phyloP scores from a whole-genome alignment of 345 rosid species.

The Syzygium grande region DNA sequence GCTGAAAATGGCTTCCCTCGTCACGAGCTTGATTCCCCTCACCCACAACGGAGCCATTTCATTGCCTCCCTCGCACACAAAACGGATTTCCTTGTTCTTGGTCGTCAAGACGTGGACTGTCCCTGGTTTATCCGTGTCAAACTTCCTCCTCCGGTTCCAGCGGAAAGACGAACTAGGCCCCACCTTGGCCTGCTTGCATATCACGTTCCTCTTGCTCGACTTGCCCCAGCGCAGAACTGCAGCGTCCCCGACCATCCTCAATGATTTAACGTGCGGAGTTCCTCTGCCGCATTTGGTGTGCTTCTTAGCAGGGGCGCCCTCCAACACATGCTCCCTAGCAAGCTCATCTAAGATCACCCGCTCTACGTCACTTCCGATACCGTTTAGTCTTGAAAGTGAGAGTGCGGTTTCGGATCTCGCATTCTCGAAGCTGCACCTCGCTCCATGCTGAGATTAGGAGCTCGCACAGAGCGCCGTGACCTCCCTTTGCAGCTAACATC shows the following conservation, averaged over 20 bases:
- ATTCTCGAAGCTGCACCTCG: conserved; percentile 22
- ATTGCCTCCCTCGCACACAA: conserved; percentile 46
- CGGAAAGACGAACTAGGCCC: conserved; percentile 35
- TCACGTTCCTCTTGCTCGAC: conserved; percentile 42
- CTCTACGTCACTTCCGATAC: conserved; percentile 10
- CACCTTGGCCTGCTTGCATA: conserved; percentile 38
- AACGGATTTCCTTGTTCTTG: conserved; percentile 57
- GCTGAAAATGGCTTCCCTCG: conserved; percentile 34
- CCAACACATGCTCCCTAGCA: conserved; percentile 38
- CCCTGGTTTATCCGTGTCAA: conserved; percentile 31
- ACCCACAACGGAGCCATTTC: conserved; percentile 59
- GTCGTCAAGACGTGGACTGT: conserved; percentile 45
- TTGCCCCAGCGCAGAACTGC: conserved; percentile 57
- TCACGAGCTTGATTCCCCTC: conserved; percentile 49
- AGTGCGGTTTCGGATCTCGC: conserved; percentile 46
- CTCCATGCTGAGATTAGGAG: conserved; percentile 38
- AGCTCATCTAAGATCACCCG: conserved; percentile 36
- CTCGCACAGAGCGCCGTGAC: conserved; percentile 25
- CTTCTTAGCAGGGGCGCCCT: conserved; percentile 38
- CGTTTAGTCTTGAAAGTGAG: conserved; percentile 20
- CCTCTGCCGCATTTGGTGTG: conserved; percentile 57
- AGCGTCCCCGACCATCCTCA: conserved; percentile 24
- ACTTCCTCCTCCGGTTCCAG: conserved; percentile 42
- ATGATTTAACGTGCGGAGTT: conserved; percentile 30
- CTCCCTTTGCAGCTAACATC: conserved; percentile 53